Conservation (phyloP, 2,329 filamentous ascomycete species). For the Fusarium sp. region DNA sequence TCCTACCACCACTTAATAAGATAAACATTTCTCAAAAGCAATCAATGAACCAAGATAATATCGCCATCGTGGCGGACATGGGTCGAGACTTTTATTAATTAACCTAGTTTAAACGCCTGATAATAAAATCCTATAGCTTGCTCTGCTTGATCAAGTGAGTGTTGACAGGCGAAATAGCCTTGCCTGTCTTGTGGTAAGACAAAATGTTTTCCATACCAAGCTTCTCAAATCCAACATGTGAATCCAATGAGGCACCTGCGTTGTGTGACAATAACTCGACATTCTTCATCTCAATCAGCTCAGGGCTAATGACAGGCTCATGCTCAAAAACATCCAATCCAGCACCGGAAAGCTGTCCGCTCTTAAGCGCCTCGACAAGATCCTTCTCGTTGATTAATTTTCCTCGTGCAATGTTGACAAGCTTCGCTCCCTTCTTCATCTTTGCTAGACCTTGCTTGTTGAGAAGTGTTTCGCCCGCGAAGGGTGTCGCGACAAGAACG, state of each 20-base stretch:
- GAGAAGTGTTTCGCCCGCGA: slow-evolving; percentile 37
- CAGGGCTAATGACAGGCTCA: slow-evolving; percentile 62
- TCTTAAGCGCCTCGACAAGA: slow-evolving; percentile 72
- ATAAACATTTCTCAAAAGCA: neutral
- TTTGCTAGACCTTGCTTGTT: slow-evolving; percentile 68
- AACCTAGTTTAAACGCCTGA: neutral
- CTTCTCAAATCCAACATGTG: slow-evolving; percentile 43
- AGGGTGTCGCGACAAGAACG: slow-evolving; percentile 41
- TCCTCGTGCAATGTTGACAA: slow-evolving; percentile 78
- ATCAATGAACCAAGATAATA: neutral
- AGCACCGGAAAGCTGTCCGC: slow-evolving; percentile 68
- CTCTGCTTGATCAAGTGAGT: slow-evolving; percentile 44
- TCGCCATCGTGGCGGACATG: neutral
- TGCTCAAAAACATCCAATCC: slow-evolving; percentile 79
- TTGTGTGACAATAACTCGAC: slow-evolving; percentile 44
- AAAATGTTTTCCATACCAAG: slow-evolving; percentile 45
- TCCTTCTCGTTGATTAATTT: slow-evolving; percentile 79
- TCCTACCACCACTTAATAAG: slow-evolving; percentile 1
- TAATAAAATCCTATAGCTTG: slow-evolving; percentile 24
- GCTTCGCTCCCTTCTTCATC: slow-evolving; percentile 76
- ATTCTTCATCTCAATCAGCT: slow-evolving; percentile 44
- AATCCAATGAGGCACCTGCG: slow-evolving; percentile 42
- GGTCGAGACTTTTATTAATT: neutral
- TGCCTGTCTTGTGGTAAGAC: slow-evolving; percentile 36
- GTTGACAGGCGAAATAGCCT: slow-evolving; percentile 44